phyloP scores from a whole-genome alignment of 768 basidiomycete genomes.

The Lentinus tigrinus region DNA sequence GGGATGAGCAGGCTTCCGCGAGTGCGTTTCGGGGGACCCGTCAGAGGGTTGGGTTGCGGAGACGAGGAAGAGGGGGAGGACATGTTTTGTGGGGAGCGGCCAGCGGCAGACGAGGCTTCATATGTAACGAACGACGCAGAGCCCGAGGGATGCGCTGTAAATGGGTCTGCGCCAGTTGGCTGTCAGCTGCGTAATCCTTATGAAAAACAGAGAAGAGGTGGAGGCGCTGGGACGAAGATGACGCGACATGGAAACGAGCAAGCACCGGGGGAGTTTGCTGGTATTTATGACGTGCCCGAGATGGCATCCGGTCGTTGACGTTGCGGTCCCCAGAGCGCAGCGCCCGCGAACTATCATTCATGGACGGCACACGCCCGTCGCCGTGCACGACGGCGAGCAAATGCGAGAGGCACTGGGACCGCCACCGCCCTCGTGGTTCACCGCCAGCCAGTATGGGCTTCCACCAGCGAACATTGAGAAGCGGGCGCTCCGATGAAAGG shows the following conservation, averaged over 20 bases:
- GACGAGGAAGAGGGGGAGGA: conserved; percentile 6
- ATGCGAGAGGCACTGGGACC: background rate
- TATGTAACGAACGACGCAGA: conserved; percentile 25
- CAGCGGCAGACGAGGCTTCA: conserved; percentile 4
- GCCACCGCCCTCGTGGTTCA: background rate
- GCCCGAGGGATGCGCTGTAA: conserved; percentile 26
- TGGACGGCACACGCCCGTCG: background rate
- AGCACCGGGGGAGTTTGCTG: background rate
- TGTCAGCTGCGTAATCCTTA: conserved; percentile 1
- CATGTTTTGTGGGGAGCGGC: conserved; percentile 9
- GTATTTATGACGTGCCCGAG: background rate
- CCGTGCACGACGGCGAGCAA: background rate
- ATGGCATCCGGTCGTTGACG: conserved; percentile 5
- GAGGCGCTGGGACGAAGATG: background rate
- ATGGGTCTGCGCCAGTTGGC: conserved; percentile 22
- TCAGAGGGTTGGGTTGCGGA: conserved; percentile 6
- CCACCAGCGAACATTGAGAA: background rate
- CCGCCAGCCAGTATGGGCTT: background rate
- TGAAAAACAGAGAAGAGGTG: conserved; percentile 1
- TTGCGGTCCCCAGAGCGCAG: conserved; percentile 1
- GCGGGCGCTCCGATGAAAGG: background rate
- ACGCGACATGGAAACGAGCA: background rate
- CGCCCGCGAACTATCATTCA: conserved; percentile 1
- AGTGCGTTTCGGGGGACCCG: conserved; percentile 17
- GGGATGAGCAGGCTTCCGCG: conserved; percentile 22